Evolutionary conservation across 345 rosid species (phyloP), one percentile per base, ranked within the genome.

Genomic region (Lumnitzera littorea): DNA sequence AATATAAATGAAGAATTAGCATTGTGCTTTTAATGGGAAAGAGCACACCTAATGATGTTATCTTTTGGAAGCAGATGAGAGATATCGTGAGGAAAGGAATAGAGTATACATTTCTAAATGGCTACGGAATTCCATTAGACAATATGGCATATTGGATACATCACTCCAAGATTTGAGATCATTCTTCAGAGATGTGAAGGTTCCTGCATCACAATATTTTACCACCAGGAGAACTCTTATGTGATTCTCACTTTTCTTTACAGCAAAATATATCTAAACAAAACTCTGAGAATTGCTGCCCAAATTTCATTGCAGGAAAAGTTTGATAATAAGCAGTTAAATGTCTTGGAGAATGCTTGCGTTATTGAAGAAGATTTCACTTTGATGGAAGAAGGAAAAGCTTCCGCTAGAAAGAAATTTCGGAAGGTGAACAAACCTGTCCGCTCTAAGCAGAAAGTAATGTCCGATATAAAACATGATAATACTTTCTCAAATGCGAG

Each of bases 171-270:
- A 72, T 55, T 71, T 90, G 58, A 75, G 70, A 70, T 81, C 82
- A 3, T 90, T 86, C 77, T 94, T 90, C 82, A 73, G 74, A 66
- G 85, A 69, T 77, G 87, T 67, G 72, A 86, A 90, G 99, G 98
- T 92, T 46, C 51, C 49, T 53, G 58, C 10, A 49, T 16, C n/a
- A 24, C 17, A 15, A 52, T 17, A 2, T 2, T 24, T 25, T 51
- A 27, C 31, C 25, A 54, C 47, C 36, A 49, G 50, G 43, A 36
- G 43, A 36, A 27, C 36, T 58, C 65, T 61, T 50, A 47, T 36
- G 2, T 58, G 14, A 53, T 3, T 16, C 11, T 54, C 43, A 36
- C 1, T 36, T 29, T 36, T 36, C 43, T 9, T 36, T 36, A 36
- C 11, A 5, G 7, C 43, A 36, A 36, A 36, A 36, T 4, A 36